Conservation (phyloP, 257 asterid species). For the Solanum sitiens region DNA sequence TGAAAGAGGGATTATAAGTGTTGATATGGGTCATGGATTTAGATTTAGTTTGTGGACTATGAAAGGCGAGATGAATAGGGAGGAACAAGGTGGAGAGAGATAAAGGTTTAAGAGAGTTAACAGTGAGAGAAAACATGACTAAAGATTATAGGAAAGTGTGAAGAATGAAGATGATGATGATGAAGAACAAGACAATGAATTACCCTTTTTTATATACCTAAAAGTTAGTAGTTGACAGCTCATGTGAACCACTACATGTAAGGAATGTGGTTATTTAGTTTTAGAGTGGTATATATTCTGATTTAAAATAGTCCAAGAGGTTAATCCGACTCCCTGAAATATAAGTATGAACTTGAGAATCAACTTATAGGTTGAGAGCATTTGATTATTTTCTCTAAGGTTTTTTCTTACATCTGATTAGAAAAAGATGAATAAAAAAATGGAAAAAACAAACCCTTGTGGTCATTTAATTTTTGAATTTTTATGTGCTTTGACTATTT, state of each 20-base stretch:
- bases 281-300: no score
- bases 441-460: no score
- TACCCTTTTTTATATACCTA: not conserved
- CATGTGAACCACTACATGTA: not conserved
- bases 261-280: not conserved
- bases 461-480: not conserved
- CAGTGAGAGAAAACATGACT: constrained; percentile 47
- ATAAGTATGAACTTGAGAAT: not conserved
- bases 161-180: not conserved
- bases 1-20: constrained; percentile 42
- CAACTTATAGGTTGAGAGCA: not conserved
- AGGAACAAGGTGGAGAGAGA: constrained; percentile 29
- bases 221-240: not conserved
- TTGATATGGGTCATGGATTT: constrained; percentile 20
- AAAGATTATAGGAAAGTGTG: not conserved
- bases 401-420: not conserved
- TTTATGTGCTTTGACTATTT: not conserved
- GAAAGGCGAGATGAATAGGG: constrained; percentile 12
- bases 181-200: not conserved
- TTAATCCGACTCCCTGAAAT: not conserved
- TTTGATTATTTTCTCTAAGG: not conserved
- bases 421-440: no score
- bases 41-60: not conserved
- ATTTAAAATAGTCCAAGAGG: no score
- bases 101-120: constrained; percentile 33